phyloP scores from a whole-genome alignment of 108 stramenopile genomes.

The Parmales sp. region DNA sequence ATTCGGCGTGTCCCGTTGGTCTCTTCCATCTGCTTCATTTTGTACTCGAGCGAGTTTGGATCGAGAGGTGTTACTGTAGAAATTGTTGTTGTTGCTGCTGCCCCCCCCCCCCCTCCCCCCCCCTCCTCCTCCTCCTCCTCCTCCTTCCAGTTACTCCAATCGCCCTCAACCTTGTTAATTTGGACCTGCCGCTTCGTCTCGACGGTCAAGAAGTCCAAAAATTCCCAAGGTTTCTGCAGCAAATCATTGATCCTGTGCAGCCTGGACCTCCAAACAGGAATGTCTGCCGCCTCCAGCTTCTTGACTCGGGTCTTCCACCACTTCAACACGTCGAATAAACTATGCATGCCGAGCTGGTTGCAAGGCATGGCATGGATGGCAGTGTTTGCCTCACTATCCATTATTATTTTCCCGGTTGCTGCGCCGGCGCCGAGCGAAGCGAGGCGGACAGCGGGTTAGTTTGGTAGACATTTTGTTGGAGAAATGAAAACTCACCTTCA shows the following conservation, averaged over 20 bases:
- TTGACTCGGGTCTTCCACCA: neutral
- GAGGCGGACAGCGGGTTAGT: too few relatives aligned
- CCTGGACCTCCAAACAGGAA: neutral
- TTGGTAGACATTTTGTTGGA: too few relatives aligned
- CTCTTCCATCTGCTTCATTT: neutral
- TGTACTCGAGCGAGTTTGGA: neutral
- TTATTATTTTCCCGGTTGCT: neutral
- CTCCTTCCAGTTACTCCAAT: neutral
- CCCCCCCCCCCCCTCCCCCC: neutral
- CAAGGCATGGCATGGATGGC: neutral
- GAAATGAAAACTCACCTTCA: too few relatives aligned
- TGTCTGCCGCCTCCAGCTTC: neutral
- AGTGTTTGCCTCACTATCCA: neutral
- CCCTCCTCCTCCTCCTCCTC: neutral
- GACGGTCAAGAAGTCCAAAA: neutral
- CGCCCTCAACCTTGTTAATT: constrained; percentile 1
- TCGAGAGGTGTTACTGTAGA: neutral
- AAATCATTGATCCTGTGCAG: neutral
- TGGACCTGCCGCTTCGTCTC: neutral
- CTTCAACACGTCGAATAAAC: neutral
- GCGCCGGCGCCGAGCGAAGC: too few relatives aligned
- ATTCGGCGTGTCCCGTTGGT: neutral
- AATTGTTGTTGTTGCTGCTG: neutral
- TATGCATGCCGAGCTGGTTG: constrained; percentile 2
- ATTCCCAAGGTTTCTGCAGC: neutral